Conservation (phyloP, 257 asterid genomes). For the Ocimum tenuiflorum region DNA sequence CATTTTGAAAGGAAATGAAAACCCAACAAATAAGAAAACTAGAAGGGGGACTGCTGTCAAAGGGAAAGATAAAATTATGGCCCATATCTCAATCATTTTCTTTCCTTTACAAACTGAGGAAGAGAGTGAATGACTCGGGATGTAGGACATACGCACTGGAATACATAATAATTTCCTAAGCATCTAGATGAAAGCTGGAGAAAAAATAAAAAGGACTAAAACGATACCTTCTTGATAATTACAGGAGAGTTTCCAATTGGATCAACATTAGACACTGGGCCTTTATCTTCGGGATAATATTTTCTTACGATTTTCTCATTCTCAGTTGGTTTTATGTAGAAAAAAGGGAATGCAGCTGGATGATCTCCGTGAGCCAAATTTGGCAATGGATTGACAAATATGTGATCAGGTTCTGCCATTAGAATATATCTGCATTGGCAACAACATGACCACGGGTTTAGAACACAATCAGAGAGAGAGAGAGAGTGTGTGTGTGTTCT, state of each 20-base stretch:
- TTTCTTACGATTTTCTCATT: conserved; percentile 67
- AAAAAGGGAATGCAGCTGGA: conserved; percentile 92
- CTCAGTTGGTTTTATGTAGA: conserved; percentile 75
- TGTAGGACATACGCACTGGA: background rate
- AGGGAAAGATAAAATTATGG: background rate
- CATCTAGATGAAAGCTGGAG: background rate
- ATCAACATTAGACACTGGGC: conserved; percentile 80
- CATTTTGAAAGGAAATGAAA: background rate
- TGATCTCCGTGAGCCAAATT: conserved; percentile 76
- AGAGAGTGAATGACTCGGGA: background rate
- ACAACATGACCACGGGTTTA: conserved; percentile 32
- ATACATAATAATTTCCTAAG: background rate
- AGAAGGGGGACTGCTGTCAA: background rate
- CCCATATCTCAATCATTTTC: background rate
- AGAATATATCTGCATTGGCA: conserved; percentile 79
- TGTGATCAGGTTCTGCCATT: conserved; percentile 98
- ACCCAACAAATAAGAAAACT: background rate
- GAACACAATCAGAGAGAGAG: conserved; percentile 18
- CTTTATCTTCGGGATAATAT: conserved; percentile 78
- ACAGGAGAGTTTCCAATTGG: conserved; percentile 99
- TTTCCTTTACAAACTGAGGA: background rate
- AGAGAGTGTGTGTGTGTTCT: background rate
- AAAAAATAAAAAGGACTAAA: background rate
- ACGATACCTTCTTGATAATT: conserved; percentile 72
- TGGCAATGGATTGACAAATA: conserved; percentile 86